phyloP scores from a whole-genome alignment of 2,329 filamentous ascomycete species.

The Talaromyces sp. region DNA sequence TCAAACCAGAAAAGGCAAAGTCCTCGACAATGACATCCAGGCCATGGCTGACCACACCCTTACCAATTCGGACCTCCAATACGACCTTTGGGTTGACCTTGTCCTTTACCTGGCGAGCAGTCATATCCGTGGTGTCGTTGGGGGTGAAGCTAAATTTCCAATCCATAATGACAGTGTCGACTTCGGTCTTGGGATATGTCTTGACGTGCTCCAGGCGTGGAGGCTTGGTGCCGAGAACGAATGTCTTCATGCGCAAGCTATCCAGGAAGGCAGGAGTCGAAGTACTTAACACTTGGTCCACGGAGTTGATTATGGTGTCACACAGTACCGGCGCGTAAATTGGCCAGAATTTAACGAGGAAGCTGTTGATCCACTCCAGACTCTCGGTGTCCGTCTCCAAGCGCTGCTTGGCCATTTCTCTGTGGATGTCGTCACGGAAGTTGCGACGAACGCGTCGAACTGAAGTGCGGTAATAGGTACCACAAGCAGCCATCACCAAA shows the following conservation, averaged over 20 bases:
- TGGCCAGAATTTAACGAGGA: constrained; percentile 97
- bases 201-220: constrained; percentile 96
- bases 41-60: constrained; percentile 94
- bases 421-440: constrained; percentile 87
- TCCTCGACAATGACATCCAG: constrained; percentile 97
- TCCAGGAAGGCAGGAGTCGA: constrained; percentile 90
- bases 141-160: constrained; percentile 99
- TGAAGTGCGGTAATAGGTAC: constrained; percentile 95
- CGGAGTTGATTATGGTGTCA: constrained; percentile 84
- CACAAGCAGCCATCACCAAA: constrained; percentile 84
- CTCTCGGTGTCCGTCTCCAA: constrained; percentile 89
- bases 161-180: constrained; percentile 96
- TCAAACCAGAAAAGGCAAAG: constrained; percentile 90
- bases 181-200: constrained; percentile 91
- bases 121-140: constrained; percentile 89
- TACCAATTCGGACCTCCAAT: constrained; percentile 88
- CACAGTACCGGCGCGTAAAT: constrained; percentile 95
- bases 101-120: constrained; percentile 79
- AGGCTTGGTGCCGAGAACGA: constrained; percentile 90
- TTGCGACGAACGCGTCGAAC: constrained; percentile 89
- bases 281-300: constrained; percentile 92
- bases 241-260: constrained; percentile 87
- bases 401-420: constrained; percentile 79
- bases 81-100: constrained; percentile 97
- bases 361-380: constrained; percentile 98